phyloP scores from a whole-genome alignment of 1,139 yeast genomes.

The Geotrichum phurueaensis region DNA sequence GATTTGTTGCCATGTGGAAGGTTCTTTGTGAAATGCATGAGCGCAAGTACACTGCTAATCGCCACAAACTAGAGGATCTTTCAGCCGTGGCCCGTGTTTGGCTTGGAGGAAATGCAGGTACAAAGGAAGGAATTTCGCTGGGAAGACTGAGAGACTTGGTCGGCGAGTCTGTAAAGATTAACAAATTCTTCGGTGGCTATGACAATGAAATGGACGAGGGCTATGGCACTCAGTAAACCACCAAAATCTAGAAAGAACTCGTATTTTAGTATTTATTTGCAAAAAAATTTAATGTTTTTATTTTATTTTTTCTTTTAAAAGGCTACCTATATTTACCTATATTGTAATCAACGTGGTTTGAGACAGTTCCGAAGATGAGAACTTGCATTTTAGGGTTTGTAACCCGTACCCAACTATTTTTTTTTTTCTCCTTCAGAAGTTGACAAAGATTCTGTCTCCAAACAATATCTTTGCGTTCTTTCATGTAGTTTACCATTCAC shows the following conservation, averaged over 20 bases:
- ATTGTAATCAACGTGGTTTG: background rate
- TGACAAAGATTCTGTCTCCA: background rate
- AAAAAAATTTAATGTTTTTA: too few species aligned
- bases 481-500: background rate
- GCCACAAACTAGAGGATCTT: conserved; percentile 19
- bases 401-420: background rate
- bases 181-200: conserved; percentile 30
- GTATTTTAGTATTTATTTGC: too few species aligned
- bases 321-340: too few species aligned
- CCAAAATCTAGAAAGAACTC: too few species aligned
- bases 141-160: conserved; percentile 32
- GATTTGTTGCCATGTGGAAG: conserved; percentile 32
- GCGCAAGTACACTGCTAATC: conserved; percentile 11
- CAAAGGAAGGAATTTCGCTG: conserved; percentile 29
- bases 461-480: background rate
- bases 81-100: conserved; percentile 34
- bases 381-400: background rate
- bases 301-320: too few species aligned
- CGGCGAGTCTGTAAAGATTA: conserved; percentile 32
- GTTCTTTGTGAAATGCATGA: conserved; percentile 19
- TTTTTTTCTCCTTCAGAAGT: background rate
- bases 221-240: conserved; percentile 21
- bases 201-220: conserved; percentile 27
- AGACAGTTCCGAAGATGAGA: background rate
- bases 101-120: conserved; percentile 37